Evolutionary conservation across 305 asterid species (phyloP).

Genomic region (Rubia occidens): DNA sequence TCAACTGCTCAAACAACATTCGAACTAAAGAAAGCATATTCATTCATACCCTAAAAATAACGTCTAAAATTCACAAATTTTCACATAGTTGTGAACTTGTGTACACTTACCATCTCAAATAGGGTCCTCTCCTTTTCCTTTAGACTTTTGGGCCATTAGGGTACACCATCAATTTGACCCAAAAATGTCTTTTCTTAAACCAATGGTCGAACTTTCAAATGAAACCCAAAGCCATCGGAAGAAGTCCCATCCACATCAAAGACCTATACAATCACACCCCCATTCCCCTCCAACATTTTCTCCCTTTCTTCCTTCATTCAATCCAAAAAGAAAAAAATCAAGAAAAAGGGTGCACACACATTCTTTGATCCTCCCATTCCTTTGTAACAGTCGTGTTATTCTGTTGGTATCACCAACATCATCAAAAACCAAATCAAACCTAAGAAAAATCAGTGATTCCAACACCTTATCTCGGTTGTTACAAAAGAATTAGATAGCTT

Average conservation of each 20-base stretch:
- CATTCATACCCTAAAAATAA: no score
- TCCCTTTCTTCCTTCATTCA: constrained; percentile 6
- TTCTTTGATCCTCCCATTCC: constrained; percentile 9
- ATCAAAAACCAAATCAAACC: neutral
- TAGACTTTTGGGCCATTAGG: neutral
- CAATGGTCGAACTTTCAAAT: constrained; percentile 19
- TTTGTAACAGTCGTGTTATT: constrained; percentile 51
- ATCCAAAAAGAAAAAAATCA: neutral
- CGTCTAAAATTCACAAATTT: no score
- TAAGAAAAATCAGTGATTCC: constrained; percentile 14
- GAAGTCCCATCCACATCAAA: constrained; percentile 14
- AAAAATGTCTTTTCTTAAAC: neutral
- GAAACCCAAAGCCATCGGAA: constrained; percentile 20
- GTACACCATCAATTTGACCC: neutral
- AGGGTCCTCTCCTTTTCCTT: neutral
- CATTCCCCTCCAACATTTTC: neutral
- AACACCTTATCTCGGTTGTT: constrained; percentile 54
- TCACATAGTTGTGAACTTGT: no score
- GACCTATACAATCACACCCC: constrained; percentile 20
- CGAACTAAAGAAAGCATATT: no score
- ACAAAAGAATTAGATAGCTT: constrained; percentile 23
- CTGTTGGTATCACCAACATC: constrained; percentile 21
- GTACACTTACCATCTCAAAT: neutral
- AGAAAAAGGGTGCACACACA: neutral
- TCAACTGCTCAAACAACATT: no score